These are phyloP conservation scores for Massarina eburnea DNA, from an alignment of 2,329 filamentous ascomycete genomes.

Conservation along the genomic window DNA sequence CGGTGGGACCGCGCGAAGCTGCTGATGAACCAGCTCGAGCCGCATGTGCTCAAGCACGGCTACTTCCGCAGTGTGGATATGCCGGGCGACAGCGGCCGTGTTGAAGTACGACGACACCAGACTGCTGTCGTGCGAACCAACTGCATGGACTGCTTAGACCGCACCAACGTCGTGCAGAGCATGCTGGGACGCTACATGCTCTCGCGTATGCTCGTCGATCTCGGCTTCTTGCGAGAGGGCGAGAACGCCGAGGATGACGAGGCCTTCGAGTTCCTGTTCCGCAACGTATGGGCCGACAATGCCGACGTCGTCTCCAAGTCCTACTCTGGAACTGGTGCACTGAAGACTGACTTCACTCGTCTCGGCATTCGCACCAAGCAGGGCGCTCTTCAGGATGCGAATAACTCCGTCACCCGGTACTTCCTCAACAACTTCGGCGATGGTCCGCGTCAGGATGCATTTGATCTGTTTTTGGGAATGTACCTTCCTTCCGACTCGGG, in stretches of 20 bases:
- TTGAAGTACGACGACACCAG: conserved; percentile 81
- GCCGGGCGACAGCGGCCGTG: conserved; percentile 70
- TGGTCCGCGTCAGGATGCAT: conserved; percentile 91
- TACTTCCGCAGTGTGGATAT: conserved; percentile 94
- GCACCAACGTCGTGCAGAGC: conserved; percentile 96
- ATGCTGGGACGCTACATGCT: conserved; percentile 91
- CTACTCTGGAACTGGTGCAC: conserved; percentile 92
- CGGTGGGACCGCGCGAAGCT: conserved; percentile 90
- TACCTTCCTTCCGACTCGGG: conserved; percentile 75
- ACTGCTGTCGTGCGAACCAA: conserved; percentile 93
- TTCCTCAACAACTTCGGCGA: conserved; percentile 93
- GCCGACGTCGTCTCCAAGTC: conserved; percentile 90
- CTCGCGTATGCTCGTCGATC: conserved; percentile 83
- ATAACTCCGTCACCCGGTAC: conserved; percentile 87
- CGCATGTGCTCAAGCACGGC: conserved; percentile 74
- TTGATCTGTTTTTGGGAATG: conserved; percentile 87
- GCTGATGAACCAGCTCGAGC: conserved; percentile 77
- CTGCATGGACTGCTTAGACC: conserved; percentile 98
- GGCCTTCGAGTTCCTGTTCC: conserved; percentile 86
- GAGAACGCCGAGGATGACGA: conserved; percentile 78
- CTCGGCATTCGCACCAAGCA: conserved; percentile 84
- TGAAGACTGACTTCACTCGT: conserved; percentile 98
- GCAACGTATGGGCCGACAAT: conserved; percentile 98
- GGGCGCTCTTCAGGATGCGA: conserved; percentile 81
- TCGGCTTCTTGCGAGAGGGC: conserved; percentile 75